Evolutionary conservation across 352 stramenopile genomes (phyloP).

Genomic region (Phytophthora palmivora): DNA sequence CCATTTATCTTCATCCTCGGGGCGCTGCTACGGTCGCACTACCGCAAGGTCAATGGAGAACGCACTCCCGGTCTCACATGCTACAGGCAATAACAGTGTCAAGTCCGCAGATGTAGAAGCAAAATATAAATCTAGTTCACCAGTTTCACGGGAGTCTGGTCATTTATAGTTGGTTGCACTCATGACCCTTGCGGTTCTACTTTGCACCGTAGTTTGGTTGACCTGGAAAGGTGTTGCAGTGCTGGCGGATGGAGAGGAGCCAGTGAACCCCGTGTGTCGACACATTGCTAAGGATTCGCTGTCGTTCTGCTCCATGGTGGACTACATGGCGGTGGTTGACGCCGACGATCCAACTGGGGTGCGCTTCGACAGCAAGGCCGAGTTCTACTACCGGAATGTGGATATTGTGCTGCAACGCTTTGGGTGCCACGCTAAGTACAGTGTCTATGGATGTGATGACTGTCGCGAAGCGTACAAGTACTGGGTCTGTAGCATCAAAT

Average conservation of each 20-base stretch:
- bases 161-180: constrained; percentile 23
- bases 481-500: constrained; percentile 88
- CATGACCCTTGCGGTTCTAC: constrained; percentile 7
- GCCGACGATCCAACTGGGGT: constrained; percentile 53
- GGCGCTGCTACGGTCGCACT: constrained; percentile 31
- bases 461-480: constrained; percentile 91
- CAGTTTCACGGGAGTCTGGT: constrained; percentile 20
- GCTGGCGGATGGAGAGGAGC: constrained; percentile 51
- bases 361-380: constrained; percentile 64
- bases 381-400: constrained; percentile 84
- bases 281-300: constrained; percentile 69
- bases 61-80: constrained; percentile 29
- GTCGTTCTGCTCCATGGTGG: constrained; percentile 85
- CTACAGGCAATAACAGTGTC: constrained; percentile 30
- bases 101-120: background rate
- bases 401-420: constrained; percentile 85
- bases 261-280: constrained; percentile 49
- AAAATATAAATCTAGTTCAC: constrained; percentile 16
- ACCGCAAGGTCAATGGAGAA: constrained; percentile 37
- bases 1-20: constrained; percentile 32
- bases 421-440: constrained; percentile 82
- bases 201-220: constrained; percentile 3
- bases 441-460: constrained; percentile 82
- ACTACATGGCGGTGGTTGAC: constrained; percentile 81
- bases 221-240: background rate